Conservation (phyloP, 2,329 filamentous ascomycete species). For the Apiospora aurea region DNA sequence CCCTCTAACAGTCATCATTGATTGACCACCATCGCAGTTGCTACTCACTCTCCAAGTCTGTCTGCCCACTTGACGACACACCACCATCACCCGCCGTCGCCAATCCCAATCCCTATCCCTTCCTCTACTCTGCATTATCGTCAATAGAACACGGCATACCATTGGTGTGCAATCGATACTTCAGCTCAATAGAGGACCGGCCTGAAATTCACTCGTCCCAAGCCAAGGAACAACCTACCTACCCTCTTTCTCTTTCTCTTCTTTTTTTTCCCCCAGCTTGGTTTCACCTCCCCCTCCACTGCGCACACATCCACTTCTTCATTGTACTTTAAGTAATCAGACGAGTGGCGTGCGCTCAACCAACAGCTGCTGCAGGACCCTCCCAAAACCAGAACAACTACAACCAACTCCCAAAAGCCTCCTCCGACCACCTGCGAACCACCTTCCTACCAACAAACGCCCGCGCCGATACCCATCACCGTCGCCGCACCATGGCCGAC, state of each 20-base stretch:
- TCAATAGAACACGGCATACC: background rate
- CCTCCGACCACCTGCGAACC: background rate
- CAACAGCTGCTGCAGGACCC: background rate
- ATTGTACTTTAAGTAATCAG: background rate
- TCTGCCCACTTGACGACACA: background rate
- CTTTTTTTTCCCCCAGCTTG: no score
- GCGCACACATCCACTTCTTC: background rate
- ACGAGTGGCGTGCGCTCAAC: slow-evolving; percentile 10
- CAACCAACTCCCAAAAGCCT: background rate
- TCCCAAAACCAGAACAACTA: background rate
- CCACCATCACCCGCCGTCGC: slow-evolving; percentile 4
- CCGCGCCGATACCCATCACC: background rate
- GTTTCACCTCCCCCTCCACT: slow-evolving; percentile 13
- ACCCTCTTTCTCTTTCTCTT: background rate
- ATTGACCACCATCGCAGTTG: no score
- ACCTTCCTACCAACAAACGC: background rate
- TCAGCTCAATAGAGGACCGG: background rate
- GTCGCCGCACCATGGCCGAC: slow-evolving; percentile 65
- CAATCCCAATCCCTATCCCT: slow-evolving; percentile 13
- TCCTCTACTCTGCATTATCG: slow-evolving; percentile 5
- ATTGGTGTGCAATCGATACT: background rate
- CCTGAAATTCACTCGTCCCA: background rate
- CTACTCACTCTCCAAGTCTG: no score
- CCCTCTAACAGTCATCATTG: background rate
- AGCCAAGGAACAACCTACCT: background rate